Percentiles rank a stretch among this genome's conserved stretches.
phyloP scores from a whole-genome alignment of 2,329 filamentous ascomycete species.

The Pestalotiopsis sp. region DNA sequence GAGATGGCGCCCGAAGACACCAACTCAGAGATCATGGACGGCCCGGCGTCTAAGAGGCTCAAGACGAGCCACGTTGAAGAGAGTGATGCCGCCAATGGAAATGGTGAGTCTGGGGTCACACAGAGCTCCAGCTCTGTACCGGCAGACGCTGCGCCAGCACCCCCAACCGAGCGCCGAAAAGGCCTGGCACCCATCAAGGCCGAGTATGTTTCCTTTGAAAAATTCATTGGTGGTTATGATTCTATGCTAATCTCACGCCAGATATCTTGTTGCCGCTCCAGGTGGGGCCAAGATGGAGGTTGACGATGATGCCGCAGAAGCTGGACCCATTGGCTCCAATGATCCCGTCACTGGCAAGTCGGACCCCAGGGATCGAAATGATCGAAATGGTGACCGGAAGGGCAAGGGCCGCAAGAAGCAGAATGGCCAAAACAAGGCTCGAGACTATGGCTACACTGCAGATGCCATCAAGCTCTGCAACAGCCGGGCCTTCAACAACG shows the following conservation, averaged over 20 bases:
- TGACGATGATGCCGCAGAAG: conserved; percentile 61
- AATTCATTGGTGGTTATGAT: neutral
- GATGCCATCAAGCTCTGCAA: conserved; percentile 80
- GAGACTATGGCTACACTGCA: conserved; percentile 78
- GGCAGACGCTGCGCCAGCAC: neutral
- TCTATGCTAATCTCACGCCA: conserved; percentile 15
- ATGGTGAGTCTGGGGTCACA: neutral
- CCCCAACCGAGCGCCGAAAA: conserved; percentile 22
- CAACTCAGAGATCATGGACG: neutral
- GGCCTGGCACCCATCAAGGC: conserved; percentile 40
- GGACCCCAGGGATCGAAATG: conserved; percentile 28
- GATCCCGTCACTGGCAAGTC: conserved; percentile 57
- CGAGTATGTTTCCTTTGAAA: conserved; percentile 32
- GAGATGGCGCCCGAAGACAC: neutral
- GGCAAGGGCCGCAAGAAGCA: conserved; percentile 58
- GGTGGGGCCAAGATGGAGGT: conserved; percentile 32
- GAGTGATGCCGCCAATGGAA: neutral
- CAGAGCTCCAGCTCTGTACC: neutral
- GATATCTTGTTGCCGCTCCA: conserved; percentile 33
- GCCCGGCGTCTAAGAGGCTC: conserved; percentile 9
- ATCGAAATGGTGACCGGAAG: conserved; percentile 47
- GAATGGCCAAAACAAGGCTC: conserved; percentile 80
- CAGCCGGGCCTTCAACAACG: conserved; percentile 69
- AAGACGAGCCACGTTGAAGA: neutral
- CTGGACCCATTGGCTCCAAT: conserved; percentile 59